phyloP scores from a whole-genome alignment of 1,284 basidiomycete species.

The Golubevia sp. region DNA sequence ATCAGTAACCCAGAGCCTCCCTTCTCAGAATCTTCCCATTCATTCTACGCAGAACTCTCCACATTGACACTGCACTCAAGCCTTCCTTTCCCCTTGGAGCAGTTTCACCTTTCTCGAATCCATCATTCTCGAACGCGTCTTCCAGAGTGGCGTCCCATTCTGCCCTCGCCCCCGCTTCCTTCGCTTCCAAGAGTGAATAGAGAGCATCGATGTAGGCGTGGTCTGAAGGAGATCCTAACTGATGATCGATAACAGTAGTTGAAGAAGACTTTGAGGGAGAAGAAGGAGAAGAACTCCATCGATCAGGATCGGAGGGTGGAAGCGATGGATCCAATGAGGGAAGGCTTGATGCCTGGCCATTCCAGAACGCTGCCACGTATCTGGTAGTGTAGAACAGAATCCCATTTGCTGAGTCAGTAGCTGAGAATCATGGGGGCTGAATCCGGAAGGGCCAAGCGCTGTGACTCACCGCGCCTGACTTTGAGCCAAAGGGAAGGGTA shows the following conservation, averaged over 20 bases:
- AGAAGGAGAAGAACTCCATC: slow-evolving; percentile 2
- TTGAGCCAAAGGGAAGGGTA: slow-evolving; percentile 52
- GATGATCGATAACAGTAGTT: slow-evolving; percentile 1
- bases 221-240: slow-evolving; percentile 27
- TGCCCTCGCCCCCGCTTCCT: not conserved
- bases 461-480: slow-evolving; percentile 33
- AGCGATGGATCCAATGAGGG: not conserved
- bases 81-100: slow-evolving; percentile 5
- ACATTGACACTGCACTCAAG: slow-evolving; percentile 8
- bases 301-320: not conserved
- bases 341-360: not conserved
- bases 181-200: slow-evolving; percentile 6
- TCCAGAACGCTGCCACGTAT: slow-evolving; percentile 3
- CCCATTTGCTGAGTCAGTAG: not conserved
- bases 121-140: not conserved
- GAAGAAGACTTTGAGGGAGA: not conserved
- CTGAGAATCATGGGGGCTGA: too few species aligned
- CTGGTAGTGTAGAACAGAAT: not conserved
- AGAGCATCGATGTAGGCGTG: slow-evolving; percentile 35
- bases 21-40: slow-evolving; percentile 16
- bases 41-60: slow-evolving; percentile 14
- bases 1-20: slow-evolving; percentile 21
- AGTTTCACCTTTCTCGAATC: slow-evolving; percentile 8
- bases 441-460: too few species aligned
- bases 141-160: slow-evolving; percentile 9